Conservation (phyloP, 2,329 filamentous ascomycete species). For the Paramyrothecium sp. region DNA sequence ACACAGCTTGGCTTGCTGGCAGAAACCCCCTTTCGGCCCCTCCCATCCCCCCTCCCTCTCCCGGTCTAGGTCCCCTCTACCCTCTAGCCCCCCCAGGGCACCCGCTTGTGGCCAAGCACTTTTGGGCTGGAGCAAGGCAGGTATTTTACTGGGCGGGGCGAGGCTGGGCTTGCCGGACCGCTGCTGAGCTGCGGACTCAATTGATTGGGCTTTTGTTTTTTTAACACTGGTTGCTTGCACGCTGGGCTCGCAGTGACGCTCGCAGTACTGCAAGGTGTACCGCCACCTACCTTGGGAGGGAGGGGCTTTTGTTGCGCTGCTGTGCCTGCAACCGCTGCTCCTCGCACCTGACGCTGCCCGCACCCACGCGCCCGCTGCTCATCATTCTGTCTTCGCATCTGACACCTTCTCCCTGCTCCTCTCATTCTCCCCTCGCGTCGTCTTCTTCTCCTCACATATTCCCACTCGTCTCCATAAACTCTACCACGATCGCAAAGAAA, state of each 20-base stretch:
- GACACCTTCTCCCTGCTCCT: not conserved
- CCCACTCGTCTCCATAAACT: too few species aligned
- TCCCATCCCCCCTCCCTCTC: not conserved
- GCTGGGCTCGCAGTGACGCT: not conserved
- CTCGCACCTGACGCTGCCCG: not conserved
- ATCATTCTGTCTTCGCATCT: not conserved
- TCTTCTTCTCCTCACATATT: too few species aligned
- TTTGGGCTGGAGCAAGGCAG: conserved; percentile 2
- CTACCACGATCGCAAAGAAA: not conserved
- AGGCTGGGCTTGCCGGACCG: not conserved
- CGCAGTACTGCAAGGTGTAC: too few species aligned
- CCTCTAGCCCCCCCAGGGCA: not conserved
- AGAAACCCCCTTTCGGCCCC: not conserved
- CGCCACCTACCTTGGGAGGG: not conserved
- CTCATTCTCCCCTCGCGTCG: not conserved
- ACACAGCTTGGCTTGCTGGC: not conserved
- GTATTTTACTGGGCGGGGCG: not conserved
- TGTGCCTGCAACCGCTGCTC: not conserved
- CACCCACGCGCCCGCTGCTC: not conserved
- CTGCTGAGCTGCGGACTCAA: not conserved
- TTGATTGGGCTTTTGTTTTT: not conserved
- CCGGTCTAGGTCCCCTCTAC: not conserved
- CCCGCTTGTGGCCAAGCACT: not conserved
- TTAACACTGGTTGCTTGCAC: not conserved
- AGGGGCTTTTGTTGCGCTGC: not conserved